Base-by-base conservation (phyloP, 2,329 filamentous ascomycete species). In the Colletotrichum noveboracense region DNA sequence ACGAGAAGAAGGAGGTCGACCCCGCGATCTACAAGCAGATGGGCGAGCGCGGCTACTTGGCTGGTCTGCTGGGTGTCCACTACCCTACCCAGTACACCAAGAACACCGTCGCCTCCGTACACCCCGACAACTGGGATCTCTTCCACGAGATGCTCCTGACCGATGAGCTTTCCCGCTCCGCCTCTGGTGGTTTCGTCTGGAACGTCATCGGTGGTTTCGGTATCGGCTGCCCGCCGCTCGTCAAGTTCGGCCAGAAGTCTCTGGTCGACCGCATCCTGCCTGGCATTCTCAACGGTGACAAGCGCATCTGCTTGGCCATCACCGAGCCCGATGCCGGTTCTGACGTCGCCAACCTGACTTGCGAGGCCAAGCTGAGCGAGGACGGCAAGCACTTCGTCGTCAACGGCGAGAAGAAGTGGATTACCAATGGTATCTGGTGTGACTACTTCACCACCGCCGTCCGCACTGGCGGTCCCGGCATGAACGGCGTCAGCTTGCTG, bases 331-430 rank as follows among this genome's bases (percentile, higher is more conserved):
- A 98, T 86, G 97, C 96, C 14, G 97, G 97, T 60, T 95, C 93
- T 79, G 97, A 99, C 83, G 97, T 99, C 12, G 97, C 97, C 75
- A 98, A 98, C 86, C 85, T 99, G 79, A 97, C 93, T 16, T 98
- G 96, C 85, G 96, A 98, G 89, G 97, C 97, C 30, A 98, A 98
- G 89, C 91, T 98, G 74, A 95, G 91, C 78, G 94, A 97, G 80
- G 97, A 99, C 81, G 97, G 97, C 82, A 98, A 98, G 89, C 95
- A 98, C 88, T 99, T 97, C 87, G 98, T 98, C 80, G 97, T 99
- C 86, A 99, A 98, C 83, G 97, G 97, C 71, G 96, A 98, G 92
- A 98, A 99, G 94, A 99, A 99, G 88, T 98, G 97, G 96, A 98
- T 98, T 86, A 98, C 96, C 81, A 99, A 99, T 87, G 97, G 97